Conservation (phyloP, 2,329 filamentous ascomycete genomes). For the Geosmithia flava region DNA sequence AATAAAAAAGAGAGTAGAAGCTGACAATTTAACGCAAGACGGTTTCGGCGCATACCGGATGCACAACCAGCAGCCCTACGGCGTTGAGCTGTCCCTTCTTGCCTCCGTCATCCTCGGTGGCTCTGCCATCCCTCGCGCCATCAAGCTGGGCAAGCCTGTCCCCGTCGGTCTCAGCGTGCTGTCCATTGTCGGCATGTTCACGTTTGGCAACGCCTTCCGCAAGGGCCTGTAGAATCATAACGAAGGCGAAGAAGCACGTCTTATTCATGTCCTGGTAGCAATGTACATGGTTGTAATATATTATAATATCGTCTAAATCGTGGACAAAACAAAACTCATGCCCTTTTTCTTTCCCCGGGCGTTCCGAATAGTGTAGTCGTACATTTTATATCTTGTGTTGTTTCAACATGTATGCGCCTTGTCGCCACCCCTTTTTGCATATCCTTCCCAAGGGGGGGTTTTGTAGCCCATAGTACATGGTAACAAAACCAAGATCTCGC, state of each 20-base stretch:
- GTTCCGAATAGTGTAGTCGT: background rate
- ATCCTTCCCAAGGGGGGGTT: no score
- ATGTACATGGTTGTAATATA: background rate
- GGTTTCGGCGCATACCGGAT: slow-evolving; percentile 73
- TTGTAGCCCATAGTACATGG: no score
- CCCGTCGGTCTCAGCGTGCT: slow-evolving; percentile 69
- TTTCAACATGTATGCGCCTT: background rate
- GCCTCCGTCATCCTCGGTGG: slow-evolving; percentile 79
- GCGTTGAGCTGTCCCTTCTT: slow-evolving; percentile 77
- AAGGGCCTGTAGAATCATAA: slow-evolving; percentile 18
- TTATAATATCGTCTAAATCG: background rate
- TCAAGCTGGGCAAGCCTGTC: slow-evolving; percentile 74
- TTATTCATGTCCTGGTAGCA: background rate
- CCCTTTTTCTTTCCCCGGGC: background rate
- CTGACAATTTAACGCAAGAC: slow-evolving; percentile 30
- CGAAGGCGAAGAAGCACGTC: background rate
- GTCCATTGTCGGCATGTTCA: slow-evolving; percentile 64
- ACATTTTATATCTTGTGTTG: background rate
- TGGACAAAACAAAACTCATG: background rate
- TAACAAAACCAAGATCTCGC: no score
- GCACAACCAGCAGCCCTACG: slow-evolving; percentile 62
- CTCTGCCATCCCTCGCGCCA: slow-evolving; percentile 73
- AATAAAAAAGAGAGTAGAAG: background rate
- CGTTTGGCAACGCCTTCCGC: slow-evolving; percentile 62
- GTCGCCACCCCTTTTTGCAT: no score